phyloP scores from a whole-genome alignment of 2,329 filamentous ascomycete genomes.

The Pseudocercospora cruenta region DNA sequence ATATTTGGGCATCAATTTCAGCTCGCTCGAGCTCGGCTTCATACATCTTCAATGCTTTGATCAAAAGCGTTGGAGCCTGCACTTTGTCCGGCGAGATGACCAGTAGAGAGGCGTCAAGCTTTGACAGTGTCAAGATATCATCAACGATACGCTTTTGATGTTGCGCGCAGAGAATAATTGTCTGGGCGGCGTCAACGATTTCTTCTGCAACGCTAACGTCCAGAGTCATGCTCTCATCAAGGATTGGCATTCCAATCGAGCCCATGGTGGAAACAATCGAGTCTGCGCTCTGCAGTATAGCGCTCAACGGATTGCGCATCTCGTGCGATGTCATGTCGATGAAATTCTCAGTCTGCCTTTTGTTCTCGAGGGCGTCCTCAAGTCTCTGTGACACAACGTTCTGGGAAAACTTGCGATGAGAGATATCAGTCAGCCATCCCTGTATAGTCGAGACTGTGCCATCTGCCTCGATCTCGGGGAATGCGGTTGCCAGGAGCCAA shows the following conservation, averaged over 20 bases:
- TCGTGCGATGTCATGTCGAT: slow-evolving; percentile 47
- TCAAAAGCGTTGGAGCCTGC: slow-evolving; percentile 42
- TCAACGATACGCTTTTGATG: slow-evolving; percentile 55
- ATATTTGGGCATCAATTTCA: slow-evolving; percentile 32
- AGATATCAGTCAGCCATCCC: slow-evolving; percentile 42
- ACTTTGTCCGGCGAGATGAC: slow-evolving; percentile 47
- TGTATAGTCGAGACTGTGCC: slow-evolving; percentile 36
- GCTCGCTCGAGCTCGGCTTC: slow-evolving; percentile 35
- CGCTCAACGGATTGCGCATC: slow-evolving; percentile 49
- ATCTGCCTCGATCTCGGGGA: slow-evolving; percentile 37
- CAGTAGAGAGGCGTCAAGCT: slow-evolving; percentile 50
- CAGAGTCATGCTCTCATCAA: slow-evolving; percentile 34
- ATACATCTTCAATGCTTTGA: slow-evolving; percentile 40
- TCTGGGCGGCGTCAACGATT: slow-evolving; percentile 39
- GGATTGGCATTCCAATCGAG: slow-evolving; percentile 18
- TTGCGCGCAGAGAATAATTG: slow-evolving; percentile 50
- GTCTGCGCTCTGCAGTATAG: slow-evolving; percentile 49
- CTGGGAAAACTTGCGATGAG: slow-evolving; percentile 39
- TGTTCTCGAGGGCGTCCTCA: slow-evolving; percentile 43
- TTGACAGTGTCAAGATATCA: slow-evolving; percentile 51
- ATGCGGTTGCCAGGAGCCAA: slow-evolving; percentile 40
- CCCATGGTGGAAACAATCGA: slow-evolving; percentile 43
- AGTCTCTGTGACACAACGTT: slow-evolving; percentile 36
- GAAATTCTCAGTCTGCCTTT: slow-evolving; percentile 43
- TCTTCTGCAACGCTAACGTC: slow-evolving; percentile 26